Evolutionary conservation across 2,329 filamentous ascomycete species (phyloP), one percentile per base, ranked within the genome.

Genomic region (Cryphonectria naterciae): DNA sequence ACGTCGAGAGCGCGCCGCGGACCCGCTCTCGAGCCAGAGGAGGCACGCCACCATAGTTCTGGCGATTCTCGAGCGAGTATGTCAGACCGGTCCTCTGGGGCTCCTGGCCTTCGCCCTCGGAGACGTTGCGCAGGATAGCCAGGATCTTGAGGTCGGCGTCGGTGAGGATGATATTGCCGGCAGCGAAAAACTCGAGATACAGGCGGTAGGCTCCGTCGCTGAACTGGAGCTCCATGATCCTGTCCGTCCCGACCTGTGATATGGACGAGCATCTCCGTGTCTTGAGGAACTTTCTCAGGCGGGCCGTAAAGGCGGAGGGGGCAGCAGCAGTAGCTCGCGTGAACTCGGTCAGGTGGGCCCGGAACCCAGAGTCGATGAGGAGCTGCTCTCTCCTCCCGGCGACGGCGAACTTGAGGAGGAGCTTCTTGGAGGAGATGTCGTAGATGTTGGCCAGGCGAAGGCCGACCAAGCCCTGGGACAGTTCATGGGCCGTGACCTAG

Each of bases 171-270:
- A 99, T 91, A 79, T 99, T 99, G 62, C 96, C 96, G 67, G 93
- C 93, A 80, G 96, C 95, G 79, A 97, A 99, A 83, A 99, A 99
- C 82, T 99, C 96, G 39, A 99, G 84, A 79, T 94, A 98, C 32
- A 99, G 81, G 58, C 92, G 87, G 79, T 97, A 98, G 75, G 91
- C 87, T 15, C 96, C 96, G 84, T 98, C 94, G 76, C 93, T 97
- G 79, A 99, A 98, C 76, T 92, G 88, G 68, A 99, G 90, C 79
- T 98, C 94, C 68, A 99, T 91, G 73, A 99, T 92, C 68, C 96
- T 89, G 80, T 99, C 96, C 2, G 95, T 98, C 65, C 96, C 96
- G 66, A 99, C 88, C 81, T 99, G 96, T 1, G 86, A 83, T 13
- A 99, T 89, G 0, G 88, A 86, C 0, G 95, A 97, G 70, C 97